Conservation (phyloP, 495 filamentous ascomycete genomes). For the Margaritispora aquatica region DNA sequence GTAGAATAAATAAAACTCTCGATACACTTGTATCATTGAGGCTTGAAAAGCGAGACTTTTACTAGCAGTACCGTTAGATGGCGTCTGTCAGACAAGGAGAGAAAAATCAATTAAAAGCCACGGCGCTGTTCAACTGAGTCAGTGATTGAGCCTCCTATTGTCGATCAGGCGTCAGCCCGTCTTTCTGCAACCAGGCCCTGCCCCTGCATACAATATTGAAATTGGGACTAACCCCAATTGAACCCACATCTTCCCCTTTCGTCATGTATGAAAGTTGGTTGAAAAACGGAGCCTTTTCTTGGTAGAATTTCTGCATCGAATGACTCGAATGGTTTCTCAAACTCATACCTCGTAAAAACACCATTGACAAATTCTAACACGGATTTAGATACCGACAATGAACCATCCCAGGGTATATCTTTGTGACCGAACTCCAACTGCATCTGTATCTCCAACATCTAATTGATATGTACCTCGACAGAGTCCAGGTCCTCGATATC, state of each 20-base stretch:
- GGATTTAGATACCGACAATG: background rate
- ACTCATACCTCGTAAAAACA: background rate
- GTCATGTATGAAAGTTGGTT: background rate
- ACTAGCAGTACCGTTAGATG: background rate
- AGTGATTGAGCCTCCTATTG: background rate
- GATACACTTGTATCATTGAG: too few species aligned
- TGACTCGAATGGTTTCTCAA: background rate
- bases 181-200: background rate
- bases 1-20: too few species aligned
- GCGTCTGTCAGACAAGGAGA: background rate
- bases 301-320: background rate
- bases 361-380: background rate
- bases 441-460: background rate
- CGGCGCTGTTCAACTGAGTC: background rate
- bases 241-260: background rate
- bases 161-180: background rate
- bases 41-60: background rate
- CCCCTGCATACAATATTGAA: background rate
- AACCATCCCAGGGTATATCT: background rate
- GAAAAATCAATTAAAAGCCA: background rate
- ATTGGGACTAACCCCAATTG: background rate
- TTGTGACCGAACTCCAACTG: background rate
- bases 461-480: constrained; percentile 54
- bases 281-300: too few species aligned
- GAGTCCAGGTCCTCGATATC: constrained; percentile 75